A percentile compares a stretch with the other conserved stretches of the same genome.
Evolutionary conservation across 371 early-diverging fungal species (phyloP).

Genomic region (Entomophthora muscae): DNA sequence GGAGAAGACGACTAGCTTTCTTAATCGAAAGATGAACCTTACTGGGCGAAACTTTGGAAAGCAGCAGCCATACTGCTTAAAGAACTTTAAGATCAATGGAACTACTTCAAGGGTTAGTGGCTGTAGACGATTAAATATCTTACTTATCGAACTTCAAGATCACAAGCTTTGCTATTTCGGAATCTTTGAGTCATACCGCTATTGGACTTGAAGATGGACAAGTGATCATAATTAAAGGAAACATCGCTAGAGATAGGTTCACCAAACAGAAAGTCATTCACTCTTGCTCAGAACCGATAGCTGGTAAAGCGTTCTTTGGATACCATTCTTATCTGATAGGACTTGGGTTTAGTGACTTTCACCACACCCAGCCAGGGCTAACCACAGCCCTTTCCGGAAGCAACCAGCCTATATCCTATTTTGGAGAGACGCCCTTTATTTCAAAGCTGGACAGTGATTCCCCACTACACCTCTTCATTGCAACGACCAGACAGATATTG

Average conservation of each 20-base stretch:
- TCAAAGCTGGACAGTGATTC: background rate
- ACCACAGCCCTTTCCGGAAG: background rate
- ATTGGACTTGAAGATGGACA: constrained; percentile 81
- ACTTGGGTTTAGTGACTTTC: constrained; percentile 49
- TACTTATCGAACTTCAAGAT: too few species aligned
- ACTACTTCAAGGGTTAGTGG: background rate
- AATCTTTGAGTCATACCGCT: constrained; percentile 18
- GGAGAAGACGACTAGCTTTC: background rate
- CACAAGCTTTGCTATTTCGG: background rate
- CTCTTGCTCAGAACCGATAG: constrained; percentile 68
- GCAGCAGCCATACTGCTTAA: background rate
- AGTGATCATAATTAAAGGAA: constrained; percentile 66
- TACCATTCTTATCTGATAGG: too few species aligned
- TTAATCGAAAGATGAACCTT: background rate
- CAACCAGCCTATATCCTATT: background rate
- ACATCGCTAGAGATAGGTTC: constrained; percentile 53
- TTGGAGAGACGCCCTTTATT: background rate
- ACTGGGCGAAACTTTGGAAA: background rate
- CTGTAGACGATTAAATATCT: background rate
- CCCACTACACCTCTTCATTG: background rate
- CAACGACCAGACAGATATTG: background rate
- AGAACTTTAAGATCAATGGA: background rate
- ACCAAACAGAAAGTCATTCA: constrained; percentile 63
- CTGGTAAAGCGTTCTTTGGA: constrained; percentile 33
- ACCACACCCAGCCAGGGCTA: background rate